Evolutionary conservation across 2,329 filamentous ascomycete genomes (phyloP), one percentile per base, ranked within the genome.

Genomic region (Alternaria gaisen): DNA sequence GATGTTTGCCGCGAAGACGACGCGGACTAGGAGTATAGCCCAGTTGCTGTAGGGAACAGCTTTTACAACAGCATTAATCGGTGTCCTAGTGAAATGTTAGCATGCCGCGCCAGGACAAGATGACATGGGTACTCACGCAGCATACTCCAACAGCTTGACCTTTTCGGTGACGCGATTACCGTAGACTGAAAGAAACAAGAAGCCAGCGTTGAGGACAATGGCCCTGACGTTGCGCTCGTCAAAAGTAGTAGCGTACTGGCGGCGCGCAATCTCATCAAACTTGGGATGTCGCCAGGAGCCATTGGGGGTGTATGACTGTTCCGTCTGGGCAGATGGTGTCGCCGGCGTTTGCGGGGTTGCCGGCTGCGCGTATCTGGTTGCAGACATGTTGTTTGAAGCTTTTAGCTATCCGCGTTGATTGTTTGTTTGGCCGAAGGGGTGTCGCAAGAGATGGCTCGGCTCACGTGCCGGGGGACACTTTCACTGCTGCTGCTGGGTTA

Each of bases 281-380:
- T 90, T 89, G 34, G 95, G 95, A 78, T 99, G 95, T 73, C 89
- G 88, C 94, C 95, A 99, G 75, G 90, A 92, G 56, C 94, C 94
- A 7, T 92, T 76, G 4, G 81, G 77, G 10, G 78, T 77, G 53
- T 67, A 57, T 11, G 71, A 61, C 44, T 71, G 63, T n/a, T 60
- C 56, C 24, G 60, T 66, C 52, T 76, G 76, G 2, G 69, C 66
- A 14, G 71, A 58, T 2, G 74, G 72, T 6, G 72, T 74, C 3
- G 69, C 43, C 2, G 69, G 69, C 8, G 68, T 67, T 24, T 66
- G 59, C 10, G 73, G 73, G 18, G 68, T 70, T 3, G 69, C 58
- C 18, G 70, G 63, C 40, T 66, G 61, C 22, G 68, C 61, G 48
- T 63, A 40, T 16, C 64, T 56, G 28, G 64, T 59, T 40, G 70